phyloP scores from a whole-genome alignment of 1,284 basidiomycete genomes.

The Irpex rosettiformis region DNA sequence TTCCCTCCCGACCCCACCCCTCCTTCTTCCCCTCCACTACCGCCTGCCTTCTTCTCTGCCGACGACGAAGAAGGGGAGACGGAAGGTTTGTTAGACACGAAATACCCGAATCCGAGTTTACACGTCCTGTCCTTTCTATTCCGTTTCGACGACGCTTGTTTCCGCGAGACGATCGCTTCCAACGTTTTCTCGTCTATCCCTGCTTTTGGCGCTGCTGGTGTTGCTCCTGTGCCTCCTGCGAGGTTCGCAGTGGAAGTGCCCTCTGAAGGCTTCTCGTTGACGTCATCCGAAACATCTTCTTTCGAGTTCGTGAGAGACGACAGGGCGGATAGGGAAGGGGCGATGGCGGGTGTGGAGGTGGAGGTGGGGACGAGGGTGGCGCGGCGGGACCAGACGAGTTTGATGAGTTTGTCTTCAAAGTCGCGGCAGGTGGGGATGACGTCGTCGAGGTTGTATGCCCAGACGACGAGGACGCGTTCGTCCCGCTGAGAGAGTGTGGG shows the following conservation, averaged over 20 bases:
- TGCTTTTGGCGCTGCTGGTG: slow-evolving; percentile 16
- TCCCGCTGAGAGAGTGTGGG: slow-evolving; percentile 45
- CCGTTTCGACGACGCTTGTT: slow-evolving; percentile 31
- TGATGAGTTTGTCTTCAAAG: slow-evolving; percentile 76
- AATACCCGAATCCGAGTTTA: slow-evolving; percentile 33
- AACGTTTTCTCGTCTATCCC: slow-evolving; percentile 37
- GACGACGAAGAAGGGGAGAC: too few species aligned
- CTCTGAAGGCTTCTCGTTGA: slow-evolving; percentile 37
- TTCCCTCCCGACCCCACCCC: slow-evolving; percentile 35
- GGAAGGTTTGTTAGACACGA: slow-evolving; percentile 36
- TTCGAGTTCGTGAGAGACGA: slow-evolving; percentile 34
- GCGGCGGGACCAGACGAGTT: slow-evolving; percentile 74
- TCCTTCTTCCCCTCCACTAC: slow-evolving; percentile 35
- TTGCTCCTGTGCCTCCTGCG: slow-evolving; percentile 23
- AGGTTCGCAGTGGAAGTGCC: too few species aligned
- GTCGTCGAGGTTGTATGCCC: slow-evolving; percentile 71
- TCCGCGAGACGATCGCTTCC: slow-evolving; percentile 17
- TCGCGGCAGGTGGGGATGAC: slow-evolving; percentile 63
- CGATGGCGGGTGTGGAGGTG: slow-evolving; percentile 32
- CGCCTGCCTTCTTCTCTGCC: not conserved
- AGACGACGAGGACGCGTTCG: slow-evolving; percentile 70
- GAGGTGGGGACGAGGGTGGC: slow-evolving; percentile 30
- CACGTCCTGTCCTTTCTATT: slow-evolving; percentile 27
- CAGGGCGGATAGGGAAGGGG: not conserved
- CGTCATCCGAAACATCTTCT: slow-evolving; percentile 47